Evolutionary conservation across 2,329 filamentous ascomycete genomes (phyloP), one percentile per base, ranked within the genome.

Genomic region (Cytospora leucostoma): DNA sequence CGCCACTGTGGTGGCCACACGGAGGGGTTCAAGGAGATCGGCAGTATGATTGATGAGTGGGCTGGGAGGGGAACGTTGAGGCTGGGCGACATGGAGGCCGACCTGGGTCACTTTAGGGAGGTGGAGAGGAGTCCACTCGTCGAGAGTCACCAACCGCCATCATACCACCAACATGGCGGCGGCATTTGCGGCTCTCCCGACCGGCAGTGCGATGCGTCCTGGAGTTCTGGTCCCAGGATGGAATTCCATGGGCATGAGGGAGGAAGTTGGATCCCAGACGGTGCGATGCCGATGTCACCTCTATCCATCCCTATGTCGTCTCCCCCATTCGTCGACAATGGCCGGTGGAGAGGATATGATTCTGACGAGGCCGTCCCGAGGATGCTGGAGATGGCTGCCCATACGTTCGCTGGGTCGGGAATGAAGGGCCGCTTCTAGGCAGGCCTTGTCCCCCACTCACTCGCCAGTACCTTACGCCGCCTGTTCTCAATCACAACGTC

Each of bases 11-110:
- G 85, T 12, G 86, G 86, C 0, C 86, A 89, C 67, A 88, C 86
- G 2, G 71, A 77, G 2, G 86, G 84, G 2, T 89, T 89, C 68
- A 77, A 78, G 34, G 77, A 76, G 53, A 88, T 89, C 66, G 86
- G 85, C 34, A 75, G 75, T 33, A 74, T 84, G n/a, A 86, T 89
- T 61, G 85, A 88, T 67, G 73, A 77, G 34, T 89, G 86, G 86
- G 83, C 84, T 33, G 84, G 85, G 0, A 76, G 77, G 15, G 82
- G 82, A 12, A 79, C 80, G 37, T 73, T 88, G 49, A 79, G 81
- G 52, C 76, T 88, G 34, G 78, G 80, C 66, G 82, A 86, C 65
- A 84, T 88, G 77, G 84, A 87, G 68, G 86, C 85, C 2, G 84
- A 88, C 65, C 75, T 88, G 37, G 80, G 84, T 63, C 74, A 81